Base-by-base conservation (phyloP, 805 yeast genomes). In the Suhomyces sp. region DNA sequence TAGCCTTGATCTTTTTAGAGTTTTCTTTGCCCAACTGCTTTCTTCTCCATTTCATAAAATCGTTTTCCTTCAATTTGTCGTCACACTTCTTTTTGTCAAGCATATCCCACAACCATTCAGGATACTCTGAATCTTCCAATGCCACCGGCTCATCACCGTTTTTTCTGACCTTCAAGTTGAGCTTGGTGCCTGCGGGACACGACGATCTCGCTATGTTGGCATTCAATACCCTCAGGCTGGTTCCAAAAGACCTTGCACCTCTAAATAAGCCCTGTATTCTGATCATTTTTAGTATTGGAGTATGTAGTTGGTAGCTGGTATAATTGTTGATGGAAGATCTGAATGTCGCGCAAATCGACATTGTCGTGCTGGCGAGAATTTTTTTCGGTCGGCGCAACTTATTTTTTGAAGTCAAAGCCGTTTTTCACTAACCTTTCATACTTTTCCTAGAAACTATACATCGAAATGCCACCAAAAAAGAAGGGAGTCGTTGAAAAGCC, bases 41-140 rank as follows among this genome's bases (percentile, higher is more conserved):
- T 54, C 71, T 73, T 64, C 87, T 82, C 68, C 93, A 88, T 57
- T 77, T 77, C 72, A 79, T 80, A 47, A 85, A 76, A 40, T 89
- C 89, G 51, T 82, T 82, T 21, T 75, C 76, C 47, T 80, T 84
- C 37, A 86, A 75, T 57, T 79, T 75, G 24, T 75, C 79, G 51
- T 77, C 74, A 62, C 82, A 84, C n/a, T 80, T 80, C 37, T 80
- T 80, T 48, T 80, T 74, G 67, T 92, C 96, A 29, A 91, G 78
- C 46, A 89, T 75, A 4, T 79, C 82, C 98, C 98, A 94, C 49
- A 93, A 77, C 99, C 99, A 93, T 44, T 80, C 88, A 4, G 99
- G 99, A 65, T 93, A 93, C 61, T 92, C 96, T 37, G 76, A 76
- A 66, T 94, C 98, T 55, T 86, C 89, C 50, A 87, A 69, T 1